These are phyloP conservation scores for Claviceps sorghi DNA, from an alignment of 2,329 filamentous ascomycete species.

Conservation along the genomic window DNA sequence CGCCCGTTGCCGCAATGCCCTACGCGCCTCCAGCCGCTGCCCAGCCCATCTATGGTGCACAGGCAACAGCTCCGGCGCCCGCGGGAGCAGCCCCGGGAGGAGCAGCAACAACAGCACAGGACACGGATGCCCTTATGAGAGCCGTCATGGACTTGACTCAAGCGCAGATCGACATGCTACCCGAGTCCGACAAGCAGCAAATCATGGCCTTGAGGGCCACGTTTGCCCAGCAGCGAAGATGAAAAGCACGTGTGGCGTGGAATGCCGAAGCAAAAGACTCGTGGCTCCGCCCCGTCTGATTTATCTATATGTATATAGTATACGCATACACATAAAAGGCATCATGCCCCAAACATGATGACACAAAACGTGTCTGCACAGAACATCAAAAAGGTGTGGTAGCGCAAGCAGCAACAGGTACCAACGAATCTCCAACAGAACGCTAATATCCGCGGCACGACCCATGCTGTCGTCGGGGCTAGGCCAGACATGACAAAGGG, in stretches of 20 bases:
- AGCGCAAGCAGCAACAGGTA: no score
- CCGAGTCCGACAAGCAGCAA: slow-evolving; percentile 61
- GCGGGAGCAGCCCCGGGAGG: slow-evolving; percentile 9
- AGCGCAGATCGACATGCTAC: slow-evolving; percentile 63
- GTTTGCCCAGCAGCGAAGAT: slow-evolving; percentile 31
- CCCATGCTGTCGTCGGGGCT: no score
- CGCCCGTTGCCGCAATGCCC: slow-evolving; percentile 29
- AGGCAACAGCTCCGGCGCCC: slow-evolving; percentile 17
- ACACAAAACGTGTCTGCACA: no score
- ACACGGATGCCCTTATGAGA: slow-evolving; percentile 60
- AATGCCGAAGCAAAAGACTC: background rate
- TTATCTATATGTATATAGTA: background rate
- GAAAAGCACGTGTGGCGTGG: background rate
- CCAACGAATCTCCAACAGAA: no score
- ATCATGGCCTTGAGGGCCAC: slow-evolving; percentile 62
- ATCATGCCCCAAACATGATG: no score
- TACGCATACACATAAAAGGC: no score
- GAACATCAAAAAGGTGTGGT: no score
- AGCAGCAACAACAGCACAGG: slow-evolving; percentile 20
- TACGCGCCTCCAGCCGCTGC: slow-evolving; percentile 29
- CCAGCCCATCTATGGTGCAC: slow-evolving; percentile 22
- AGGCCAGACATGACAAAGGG: no score
- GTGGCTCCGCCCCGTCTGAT: background rate
- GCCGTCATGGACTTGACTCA: slow-evolving; percentile 71
- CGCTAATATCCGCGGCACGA: no score